Percentiles rank a stretch among this genome's conserved stretches.
phyloP scores from a whole-genome alignment of 306 rosid genomes.

The Hylodesmum podocarpum region DNA sequence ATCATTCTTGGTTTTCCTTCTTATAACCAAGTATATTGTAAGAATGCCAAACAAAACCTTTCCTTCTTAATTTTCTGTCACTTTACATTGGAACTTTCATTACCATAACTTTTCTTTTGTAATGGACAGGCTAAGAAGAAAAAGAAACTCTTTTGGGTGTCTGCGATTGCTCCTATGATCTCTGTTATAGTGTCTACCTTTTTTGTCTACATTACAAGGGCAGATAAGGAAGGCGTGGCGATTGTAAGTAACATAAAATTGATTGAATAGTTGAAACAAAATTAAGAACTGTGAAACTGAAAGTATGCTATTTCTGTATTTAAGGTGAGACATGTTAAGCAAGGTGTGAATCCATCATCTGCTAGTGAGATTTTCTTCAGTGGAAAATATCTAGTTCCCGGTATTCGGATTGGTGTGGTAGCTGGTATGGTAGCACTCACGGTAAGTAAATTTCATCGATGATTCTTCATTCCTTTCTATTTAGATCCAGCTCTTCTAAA shows the following conservation, averaged over 20 bases:
- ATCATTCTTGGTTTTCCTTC: constrained; percentile 65
- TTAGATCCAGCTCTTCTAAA: not conserved
- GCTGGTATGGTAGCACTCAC: constrained; percentile 74
- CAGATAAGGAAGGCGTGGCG: constrained; percentile 65
- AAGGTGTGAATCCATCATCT: constrained; percentile 76
- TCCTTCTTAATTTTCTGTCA: not conserved
- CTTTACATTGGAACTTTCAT: constrained; percentile 8
- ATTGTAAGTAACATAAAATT: constrained; percentile 54
- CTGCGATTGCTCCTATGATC: constrained; percentile 81
- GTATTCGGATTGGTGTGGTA: constrained; percentile 63
- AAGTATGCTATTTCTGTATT: constrained; percentile 41
- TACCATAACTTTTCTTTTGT: not conserved
- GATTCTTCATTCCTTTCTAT: not conserved
- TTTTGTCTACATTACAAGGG: constrained; percentile 66
- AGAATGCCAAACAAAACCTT: constrained; percentile 23
- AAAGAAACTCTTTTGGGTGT: constrained; percentile 71
- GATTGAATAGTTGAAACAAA: not conserved
- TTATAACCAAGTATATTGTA: constrained; percentile 64
- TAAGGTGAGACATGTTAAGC: constrained; percentile 55
- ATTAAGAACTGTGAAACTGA: not conserved
- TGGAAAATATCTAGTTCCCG: constrained; percentile 56
- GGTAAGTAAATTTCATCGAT: constrained; percentile 40
- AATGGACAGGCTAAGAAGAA: constrained; percentile 60
- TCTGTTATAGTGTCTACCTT: constrained; percentile 72
- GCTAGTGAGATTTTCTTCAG: constrained; percentile 54